Conservation (phyloP, 331 rosid species). For the Telfairia occidentalis region DNA sequence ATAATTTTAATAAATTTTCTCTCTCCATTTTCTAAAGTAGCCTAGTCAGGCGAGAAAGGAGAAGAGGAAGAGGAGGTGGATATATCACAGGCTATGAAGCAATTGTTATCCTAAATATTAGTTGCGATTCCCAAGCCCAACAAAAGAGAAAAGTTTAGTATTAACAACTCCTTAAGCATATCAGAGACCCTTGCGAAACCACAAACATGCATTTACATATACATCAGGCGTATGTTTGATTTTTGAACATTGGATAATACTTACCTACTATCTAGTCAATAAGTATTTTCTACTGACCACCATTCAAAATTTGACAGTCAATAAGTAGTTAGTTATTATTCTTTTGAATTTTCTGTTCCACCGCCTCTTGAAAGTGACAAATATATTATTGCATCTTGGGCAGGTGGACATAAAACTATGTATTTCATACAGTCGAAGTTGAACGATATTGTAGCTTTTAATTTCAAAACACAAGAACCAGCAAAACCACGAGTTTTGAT, state of each 20-base stretch:
- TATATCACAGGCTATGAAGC: not conserved
- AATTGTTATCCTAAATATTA: not conserved
- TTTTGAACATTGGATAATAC: not conserved
- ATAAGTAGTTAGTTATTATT: too few species aligned
- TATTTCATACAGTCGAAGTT: not conserved
- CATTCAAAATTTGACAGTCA: too few species aligned
- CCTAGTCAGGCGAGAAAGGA: not conserved
- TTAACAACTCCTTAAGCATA: not conserved
- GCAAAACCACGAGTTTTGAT: not conserved
- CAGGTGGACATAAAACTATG: not conserved
- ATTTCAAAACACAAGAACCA: not conserved
- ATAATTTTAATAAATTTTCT: not conserved
- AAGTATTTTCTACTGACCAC: too few species aligned
- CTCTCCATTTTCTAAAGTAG: constrained; percentile 2
- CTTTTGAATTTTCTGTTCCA: not conserved
- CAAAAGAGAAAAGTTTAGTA: not conserved
- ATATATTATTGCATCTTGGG: not conserved
- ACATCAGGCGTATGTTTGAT: not conserved
- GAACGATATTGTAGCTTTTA: not conserved
- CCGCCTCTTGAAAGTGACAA: not conserved
- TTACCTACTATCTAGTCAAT: too few species aligned
- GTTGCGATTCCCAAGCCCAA: not conserved
- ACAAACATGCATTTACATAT: not conserved
- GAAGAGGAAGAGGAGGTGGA: not conserved
- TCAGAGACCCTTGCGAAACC: not conserved